These are phyloP conservation scores for Glebionis coronaria DNA, from an alignment of 129 eudicot genomes.

Conservation along the genomic window DNA sequence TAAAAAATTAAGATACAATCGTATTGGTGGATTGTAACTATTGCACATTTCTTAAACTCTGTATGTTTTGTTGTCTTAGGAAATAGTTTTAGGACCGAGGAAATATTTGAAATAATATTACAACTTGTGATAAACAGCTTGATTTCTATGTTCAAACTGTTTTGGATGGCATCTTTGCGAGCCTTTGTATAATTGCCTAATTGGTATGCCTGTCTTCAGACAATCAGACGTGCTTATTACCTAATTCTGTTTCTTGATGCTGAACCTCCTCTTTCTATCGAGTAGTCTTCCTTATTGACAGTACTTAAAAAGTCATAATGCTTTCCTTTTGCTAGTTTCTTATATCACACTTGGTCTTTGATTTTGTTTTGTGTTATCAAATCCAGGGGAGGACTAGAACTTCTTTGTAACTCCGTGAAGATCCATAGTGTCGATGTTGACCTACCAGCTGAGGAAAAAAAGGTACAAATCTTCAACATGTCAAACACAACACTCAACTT, in stretches of 20 bases:
- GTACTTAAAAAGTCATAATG: no score
- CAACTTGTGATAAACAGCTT: neutral
- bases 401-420: slow-evolving; percentile 86
- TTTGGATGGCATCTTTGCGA: neutral
- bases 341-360: slow-evolving; percentile 12
- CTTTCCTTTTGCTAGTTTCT: neutral
- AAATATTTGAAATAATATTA: neutral
- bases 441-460: slow-evolving; percentile 48
- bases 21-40: no score
- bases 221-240: no score
- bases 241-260: no score
- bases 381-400: slow-evolving; percentile 87
- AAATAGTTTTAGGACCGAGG: no score
- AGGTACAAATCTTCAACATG: slow-evolving; percentile 37
- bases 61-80: no score
- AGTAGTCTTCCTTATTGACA: no score
- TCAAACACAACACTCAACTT: neutral
- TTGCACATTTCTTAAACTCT: no score
- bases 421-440: slow-evolving; percentile 69
- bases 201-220: neutral
- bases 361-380: neutral
- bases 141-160: neutral
- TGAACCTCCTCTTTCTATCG: no score
- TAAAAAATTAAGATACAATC: no score
- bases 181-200: neutral